Percentiles rank a stretch among this genome's conserved stretches.
These are phyloP conservation scores for Cucurbita pepo DNA, from an alignment of 306 rosid genomes.

Conservation along the genomic window DNA sequence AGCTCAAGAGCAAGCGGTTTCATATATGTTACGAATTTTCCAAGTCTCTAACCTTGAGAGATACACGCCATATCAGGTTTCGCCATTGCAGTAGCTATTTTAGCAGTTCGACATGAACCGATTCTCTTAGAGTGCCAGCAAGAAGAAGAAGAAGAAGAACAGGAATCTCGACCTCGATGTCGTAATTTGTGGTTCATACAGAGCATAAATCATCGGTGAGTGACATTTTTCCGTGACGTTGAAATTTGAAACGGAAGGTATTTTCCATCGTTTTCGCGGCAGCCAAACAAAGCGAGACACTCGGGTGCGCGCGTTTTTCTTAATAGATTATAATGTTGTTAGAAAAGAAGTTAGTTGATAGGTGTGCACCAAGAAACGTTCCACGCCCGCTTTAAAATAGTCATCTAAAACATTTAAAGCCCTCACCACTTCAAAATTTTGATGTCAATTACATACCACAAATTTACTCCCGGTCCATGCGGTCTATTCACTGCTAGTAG, in stretches of 20 bases:
- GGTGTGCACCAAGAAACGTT: background rate
- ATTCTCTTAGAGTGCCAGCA: background rate
- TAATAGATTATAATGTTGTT: background rate
- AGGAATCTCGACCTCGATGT: background rate
- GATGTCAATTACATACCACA: too few relatives aligned
- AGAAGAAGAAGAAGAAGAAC: background rate
- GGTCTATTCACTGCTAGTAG: too few relatives aligned
- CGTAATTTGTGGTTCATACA: too few relatives aligned
- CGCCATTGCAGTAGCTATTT: background rate
- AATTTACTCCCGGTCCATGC: too few relatives aligned
- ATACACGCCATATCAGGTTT: background rate
- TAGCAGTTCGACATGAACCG: background rate
- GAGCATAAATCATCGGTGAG: background rate
- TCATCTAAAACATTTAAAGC: too few relatives aligned
- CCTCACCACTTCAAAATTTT: too few relatives aligned
- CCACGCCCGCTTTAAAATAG: background rate
- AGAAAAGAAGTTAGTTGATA: background rate
- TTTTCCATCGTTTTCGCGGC: background rate
- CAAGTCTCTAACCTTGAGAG: background rate
- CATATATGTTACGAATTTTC: background rate
- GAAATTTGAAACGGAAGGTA: background rate
- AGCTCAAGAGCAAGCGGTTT: background rate
- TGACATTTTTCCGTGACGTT: background rate
- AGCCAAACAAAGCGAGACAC: slow-evolving; percentile 1
- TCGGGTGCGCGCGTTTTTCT: background rate